phyloP scores from a whole-genome alignment of 2,329 filamentous ascomycete genomes.

The Ophiobolus disseminans region DNA sequence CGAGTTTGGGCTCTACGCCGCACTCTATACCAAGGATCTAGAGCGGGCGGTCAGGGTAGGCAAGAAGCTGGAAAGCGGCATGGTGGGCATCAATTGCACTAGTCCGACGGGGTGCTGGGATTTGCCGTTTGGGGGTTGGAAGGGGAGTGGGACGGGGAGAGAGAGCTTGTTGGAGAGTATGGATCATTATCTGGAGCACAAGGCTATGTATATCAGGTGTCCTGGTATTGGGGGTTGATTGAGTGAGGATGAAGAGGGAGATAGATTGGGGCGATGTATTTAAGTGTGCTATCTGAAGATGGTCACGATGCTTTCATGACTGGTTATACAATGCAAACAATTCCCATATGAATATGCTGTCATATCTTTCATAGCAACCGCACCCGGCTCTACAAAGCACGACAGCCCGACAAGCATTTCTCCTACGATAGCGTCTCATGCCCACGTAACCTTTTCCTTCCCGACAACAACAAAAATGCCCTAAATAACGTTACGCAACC shows the following conservation, averaged over 20 bases:
- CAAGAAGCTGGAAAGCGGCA: slow-evolving; percentile 47
- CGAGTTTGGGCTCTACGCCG: slow-evolving; percentile 49
- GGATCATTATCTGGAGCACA: slow-evolving; percentile 36
- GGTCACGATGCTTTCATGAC: too few relatives aligned
- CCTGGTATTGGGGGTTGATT: slow-evolving; percentile 16
- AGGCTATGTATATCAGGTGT: slow-evolving; percentile 30
- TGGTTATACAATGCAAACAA: too few relatives aligned
- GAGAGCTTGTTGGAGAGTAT: slow-evolving; percentile 37
- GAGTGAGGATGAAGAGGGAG: not conserved
- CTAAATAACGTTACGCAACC: too few relatives aligned
- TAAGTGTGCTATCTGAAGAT: too few relatives aligned
- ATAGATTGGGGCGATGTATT: too few relatives aligned
- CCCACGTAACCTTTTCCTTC: too few relatives aligned
- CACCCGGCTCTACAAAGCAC: too few relatives aligned
- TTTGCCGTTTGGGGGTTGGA: slow-evolving; percentile 38
- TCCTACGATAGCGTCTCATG: too few relatives aligned
- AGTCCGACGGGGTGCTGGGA: slow-evolving; percentile 33
- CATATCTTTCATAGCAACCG: too few relatives aligned
- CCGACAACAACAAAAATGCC: too few relatives aligned
- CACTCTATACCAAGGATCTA: slow-evolving; percentile 45
- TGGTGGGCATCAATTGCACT: slow-evolving; percentile 48
- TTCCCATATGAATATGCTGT: too few relatives aligned
- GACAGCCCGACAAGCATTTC: too few relatives aligned
- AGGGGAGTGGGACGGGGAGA: slow-evolving; percentile 33
- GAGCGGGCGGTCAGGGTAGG: slow-evolving; percentile 43